phyloP scores from a whole-genome alignment of 2,329 filamentous ascomycete genomes.

The Xylariomycetidae sp. region DNA sequence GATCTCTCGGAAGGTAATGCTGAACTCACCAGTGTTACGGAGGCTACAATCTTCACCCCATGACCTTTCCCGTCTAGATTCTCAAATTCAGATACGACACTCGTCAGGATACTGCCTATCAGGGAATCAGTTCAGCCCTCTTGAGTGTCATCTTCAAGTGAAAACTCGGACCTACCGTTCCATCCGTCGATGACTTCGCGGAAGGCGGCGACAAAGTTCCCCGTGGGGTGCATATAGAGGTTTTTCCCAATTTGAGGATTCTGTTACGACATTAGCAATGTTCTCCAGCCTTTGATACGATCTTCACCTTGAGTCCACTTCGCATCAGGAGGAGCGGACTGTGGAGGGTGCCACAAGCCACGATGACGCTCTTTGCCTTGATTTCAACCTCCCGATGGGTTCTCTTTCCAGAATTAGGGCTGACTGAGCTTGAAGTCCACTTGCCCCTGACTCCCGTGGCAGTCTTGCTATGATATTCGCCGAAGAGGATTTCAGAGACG shows the following conservation, averaged over 20 bases:
- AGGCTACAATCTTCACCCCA: slow-evolving; percentile 5
- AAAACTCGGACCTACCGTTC: slow-evolving; percentile 4
- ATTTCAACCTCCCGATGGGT: slow-evolving; percentile 60
- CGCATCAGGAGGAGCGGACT: slow-evolving; percentile 72
- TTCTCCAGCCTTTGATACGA: not conserved
- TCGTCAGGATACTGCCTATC: slow-evolving; percentile 5
- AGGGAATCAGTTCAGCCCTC: not conserved
- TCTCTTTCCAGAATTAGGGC: slow-evolving; percentile 51
- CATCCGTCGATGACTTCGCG: slow-evolving; percentile 3
- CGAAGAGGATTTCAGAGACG: slow-evolving; percentile 54
- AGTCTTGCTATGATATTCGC: slow-evolving; percentile 42
- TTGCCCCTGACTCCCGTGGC: slow-evolving; percentile 68
- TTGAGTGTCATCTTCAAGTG: not conserved
- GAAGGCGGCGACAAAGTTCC: slow-evolving; percentile 1
- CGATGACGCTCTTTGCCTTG: slow-evolving; percentile 73
- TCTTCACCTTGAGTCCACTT: slow-evolving; percentile 64
- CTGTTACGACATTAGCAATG: not conserved
- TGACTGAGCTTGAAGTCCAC: slow-evolving; percentile 68
- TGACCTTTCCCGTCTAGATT: slow-evolving; percentile 3
- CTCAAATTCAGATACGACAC: slow-evolving; percentile 7
- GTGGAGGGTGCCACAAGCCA: slow-evolving; percentile 72
- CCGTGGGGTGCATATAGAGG: slow-evolving; percentile 5
- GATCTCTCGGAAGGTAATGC: not conserved
- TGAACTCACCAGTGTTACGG: slow-evolving; percentile 2
- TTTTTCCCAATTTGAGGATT: slow-evolving; percentile 7